phyloP scores from a whole-genome alignment of 1,284 basidiomycete genomes.

The Cutaneotrichosporon spelunceum region DNA sequence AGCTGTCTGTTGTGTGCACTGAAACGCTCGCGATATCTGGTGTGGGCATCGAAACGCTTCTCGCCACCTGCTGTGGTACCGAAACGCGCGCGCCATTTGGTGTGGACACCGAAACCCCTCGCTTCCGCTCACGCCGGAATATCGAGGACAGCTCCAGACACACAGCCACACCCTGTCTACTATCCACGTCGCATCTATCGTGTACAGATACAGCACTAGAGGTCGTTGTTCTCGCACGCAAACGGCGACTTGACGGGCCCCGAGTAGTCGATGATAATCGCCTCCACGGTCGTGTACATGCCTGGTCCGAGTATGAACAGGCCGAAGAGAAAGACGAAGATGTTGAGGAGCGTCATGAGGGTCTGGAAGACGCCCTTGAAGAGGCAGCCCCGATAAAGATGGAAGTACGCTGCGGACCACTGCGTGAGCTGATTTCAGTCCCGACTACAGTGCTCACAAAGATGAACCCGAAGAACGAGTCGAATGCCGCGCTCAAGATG shows the following conservation, averaged over 20 bases:
- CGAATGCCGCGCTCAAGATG: conserved; percentile 47
- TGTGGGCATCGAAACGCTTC: too few species aligned
- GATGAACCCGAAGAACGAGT: conserved; percentile 50
- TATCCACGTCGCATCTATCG: too few species aligned
- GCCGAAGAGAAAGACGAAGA: conserved; percentile 50
- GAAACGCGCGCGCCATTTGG: too few species aligned
- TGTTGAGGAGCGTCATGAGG: conserved; percentile 42
- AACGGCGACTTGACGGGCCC: conserved; percentile 16
- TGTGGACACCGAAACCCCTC: neutral
- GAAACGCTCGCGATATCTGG: too few species aligned
- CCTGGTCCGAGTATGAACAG: conserved; percentile 55
- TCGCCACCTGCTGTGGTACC: too few species aligned
- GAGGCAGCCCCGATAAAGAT: conserved; percentile 47
- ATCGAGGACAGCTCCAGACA: too few species aligned
- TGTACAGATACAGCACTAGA: neutral
- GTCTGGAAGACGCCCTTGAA: conserved; percentile 35
- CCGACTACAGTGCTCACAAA: conserved; percentile 27
- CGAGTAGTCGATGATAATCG: conserved; percentile 50
- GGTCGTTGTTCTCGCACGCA: conserved; percentile 3
- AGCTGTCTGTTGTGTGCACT: too few species aligned
- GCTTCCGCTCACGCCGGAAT: neutral
- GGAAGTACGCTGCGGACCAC: conserved; percentile 54
- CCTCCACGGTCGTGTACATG: conserved; percentile 53
- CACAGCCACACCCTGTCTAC: too few species aligned
- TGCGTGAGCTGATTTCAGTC: neutral